Conservation (phyloP, 495 filamentous ascomycete genomes). For the Penicillium fimorum region DNA sequence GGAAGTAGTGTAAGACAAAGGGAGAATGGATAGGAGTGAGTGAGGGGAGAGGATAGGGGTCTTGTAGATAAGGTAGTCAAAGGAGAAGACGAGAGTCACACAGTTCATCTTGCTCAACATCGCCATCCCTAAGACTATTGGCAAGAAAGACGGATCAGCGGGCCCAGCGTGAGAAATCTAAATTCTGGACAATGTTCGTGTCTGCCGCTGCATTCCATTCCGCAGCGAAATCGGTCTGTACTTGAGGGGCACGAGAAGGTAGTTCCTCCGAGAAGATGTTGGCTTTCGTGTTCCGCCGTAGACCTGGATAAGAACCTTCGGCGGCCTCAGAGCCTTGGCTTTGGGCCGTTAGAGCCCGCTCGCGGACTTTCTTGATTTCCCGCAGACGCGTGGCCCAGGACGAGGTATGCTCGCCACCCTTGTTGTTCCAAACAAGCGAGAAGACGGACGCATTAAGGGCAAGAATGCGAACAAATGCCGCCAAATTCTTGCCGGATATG, state of each 20-base stretch:
- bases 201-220: conserved; percentile 47
- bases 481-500: conserved; percentile 72
- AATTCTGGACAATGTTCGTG: conserved; percentile 39
- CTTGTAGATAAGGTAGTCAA: neutral
- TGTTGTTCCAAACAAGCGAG: conserved; percentile 81
- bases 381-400: conserved; percentile 85
- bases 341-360: conserved; percentile 45
- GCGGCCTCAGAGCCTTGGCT: conserved; percentile 31
- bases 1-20: neutral
- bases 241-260: conserved; percentile 26
- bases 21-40: neutral
- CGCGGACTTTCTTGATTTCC: conserved; percentile 79
- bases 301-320: conserved; percentile 42
- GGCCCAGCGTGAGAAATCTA: conserved; percentile 48
- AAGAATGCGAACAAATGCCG: conserved; percentile 84
- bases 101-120: neutral
- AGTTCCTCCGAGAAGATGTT: conserved; percentile 47
- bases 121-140: neutral
- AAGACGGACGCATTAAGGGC: conserved; percentile 94
- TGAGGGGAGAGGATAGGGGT: neutral
- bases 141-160: conserved; percentile 23
- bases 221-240: conserved; percentile 33
- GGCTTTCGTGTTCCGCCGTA: conserved; percentile 47
- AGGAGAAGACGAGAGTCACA: conserved; percentile 2
- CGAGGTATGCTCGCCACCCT: conserved; percentile 80